Percentiles rank a stretch among this genome's conserved stretches.
Conservation (phyloP, 23 red algal genomes). For the Agarophyton chilense region DNA sequence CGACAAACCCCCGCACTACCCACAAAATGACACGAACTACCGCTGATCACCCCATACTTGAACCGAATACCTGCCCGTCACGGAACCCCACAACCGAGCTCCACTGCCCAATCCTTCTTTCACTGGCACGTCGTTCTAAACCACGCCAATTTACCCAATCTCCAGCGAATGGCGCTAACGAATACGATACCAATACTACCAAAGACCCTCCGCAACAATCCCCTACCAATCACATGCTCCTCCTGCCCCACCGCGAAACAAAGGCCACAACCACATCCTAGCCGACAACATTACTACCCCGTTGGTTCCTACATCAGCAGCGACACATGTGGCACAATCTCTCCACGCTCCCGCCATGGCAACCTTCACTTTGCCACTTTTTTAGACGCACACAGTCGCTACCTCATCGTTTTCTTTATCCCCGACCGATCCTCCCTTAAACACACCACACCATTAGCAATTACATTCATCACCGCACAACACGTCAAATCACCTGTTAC, state of each 20-base stretch:
- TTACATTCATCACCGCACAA: slow-evolving; percentile 3
- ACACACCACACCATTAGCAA: slow-evolving; percentile 37
- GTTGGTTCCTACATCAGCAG: slow-evolving; percentile 7
- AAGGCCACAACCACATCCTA: neutral
- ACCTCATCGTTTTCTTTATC: neutral
- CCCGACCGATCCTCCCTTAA: slow-evolving; percentile 13
- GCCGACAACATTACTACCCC: neutral
- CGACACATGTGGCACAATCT: slow-evolving; percentile 7
- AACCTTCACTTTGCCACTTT: slow-evolving; percentile 27
- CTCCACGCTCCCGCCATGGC: neutral
- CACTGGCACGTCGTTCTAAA: slow-evolving; percentile 34
- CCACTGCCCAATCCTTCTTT: slow-evolving; percentile 22
- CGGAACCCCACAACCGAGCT: no score
- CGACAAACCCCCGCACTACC: no score
- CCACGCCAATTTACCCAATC: neutral
- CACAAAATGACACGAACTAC: no score
- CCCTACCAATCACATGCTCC: neutral
- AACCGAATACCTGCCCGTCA: no score
- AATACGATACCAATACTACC: neutral
- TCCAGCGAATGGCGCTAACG: slow-evolving; percentile 12
- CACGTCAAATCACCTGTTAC: neutral
- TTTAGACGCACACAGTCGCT: slow-evolving; percentile 7
- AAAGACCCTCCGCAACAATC: neutral
- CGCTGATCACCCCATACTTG: no score
- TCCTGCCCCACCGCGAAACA: slow-evolving; percentile 21